Conservation (phyloP, 75 land plant genomes). For the Pseudotsuga menziesii region DNA sequence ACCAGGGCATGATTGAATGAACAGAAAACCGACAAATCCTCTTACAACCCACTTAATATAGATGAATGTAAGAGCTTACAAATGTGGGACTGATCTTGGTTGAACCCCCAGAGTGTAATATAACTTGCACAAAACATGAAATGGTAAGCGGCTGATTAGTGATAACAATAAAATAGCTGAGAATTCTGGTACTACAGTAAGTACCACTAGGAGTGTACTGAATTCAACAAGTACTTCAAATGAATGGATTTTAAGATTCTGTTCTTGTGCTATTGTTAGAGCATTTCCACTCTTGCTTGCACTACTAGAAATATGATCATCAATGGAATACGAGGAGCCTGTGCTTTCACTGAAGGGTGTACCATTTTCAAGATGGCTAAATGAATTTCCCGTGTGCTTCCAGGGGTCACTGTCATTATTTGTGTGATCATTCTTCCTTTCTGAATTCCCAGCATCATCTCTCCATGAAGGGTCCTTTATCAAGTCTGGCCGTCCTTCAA, state of each 20-base stretch:
- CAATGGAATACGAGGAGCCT: background rate
- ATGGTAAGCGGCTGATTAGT: background rate
- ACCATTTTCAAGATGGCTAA: background rate
- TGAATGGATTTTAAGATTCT: background rate
- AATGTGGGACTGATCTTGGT: background rate
- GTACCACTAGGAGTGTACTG: background rate
- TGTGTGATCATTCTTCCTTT: background rate
- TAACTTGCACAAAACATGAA: background rate
- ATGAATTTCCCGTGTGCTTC: background rate
- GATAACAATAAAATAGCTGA: background rate
- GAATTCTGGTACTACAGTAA: background rate
- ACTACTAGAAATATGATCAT: background rate
- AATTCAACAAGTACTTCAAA: background rate
- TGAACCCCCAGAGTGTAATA: background rate
- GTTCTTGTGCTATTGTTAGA: background rate
- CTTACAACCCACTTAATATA: background rate
- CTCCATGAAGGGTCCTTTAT: constrained; percentile 24
- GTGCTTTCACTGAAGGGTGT: background rate
- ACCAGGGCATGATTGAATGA: background rate
- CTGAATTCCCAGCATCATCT: constrained; percentile 4
- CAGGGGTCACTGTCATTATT: background rate
- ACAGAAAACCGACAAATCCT: background rate
- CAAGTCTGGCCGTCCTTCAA: constrained; percentile 55
- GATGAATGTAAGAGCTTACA: background rate
- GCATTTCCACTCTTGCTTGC: background rate